phyloP scores from a whole-genome alignment of 371 early-diverging fungal species.

The Batkoa obscura region DNA sequence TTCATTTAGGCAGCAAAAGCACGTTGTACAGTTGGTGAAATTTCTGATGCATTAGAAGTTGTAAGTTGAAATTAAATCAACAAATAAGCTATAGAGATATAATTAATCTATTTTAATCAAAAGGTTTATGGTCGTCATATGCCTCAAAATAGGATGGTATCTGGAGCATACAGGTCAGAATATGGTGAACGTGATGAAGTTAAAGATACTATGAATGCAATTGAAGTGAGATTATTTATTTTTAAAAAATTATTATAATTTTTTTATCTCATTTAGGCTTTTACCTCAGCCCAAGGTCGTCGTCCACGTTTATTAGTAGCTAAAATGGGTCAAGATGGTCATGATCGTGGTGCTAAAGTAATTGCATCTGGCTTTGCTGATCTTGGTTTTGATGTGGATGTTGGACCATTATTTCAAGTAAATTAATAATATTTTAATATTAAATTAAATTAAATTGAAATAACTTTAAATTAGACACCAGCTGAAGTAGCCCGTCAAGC shows the following conservation, averaged over 20 bases:
- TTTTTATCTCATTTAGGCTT: no score
- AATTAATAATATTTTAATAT: neutral
- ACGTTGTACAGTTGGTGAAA: constrained; percentile 67
- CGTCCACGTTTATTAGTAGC: constrained; percentile 70
- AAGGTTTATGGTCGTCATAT: constrained; percentile 61
- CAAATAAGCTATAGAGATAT: neutral
- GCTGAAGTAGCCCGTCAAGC: constrained; percentile 71
- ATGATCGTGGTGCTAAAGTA: constrained; percentile 75
- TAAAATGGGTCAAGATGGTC: constrained; percentile 82
- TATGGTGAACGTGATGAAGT: constrained; percentile 47
- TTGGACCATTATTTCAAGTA: constrained; percentile 59
- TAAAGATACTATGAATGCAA: constrained; percentile 27
- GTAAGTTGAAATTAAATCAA: neutral
- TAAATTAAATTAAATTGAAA: neutral
- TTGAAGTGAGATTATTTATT: constrained; percentile 6
- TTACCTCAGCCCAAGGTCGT: constrained; percentile 29
- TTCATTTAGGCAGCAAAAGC: constrained; percentile 37
- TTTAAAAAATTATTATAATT: neutral
- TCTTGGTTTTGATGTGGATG: constrained; percentile 73
- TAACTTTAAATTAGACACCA: constrained; percentile 37
- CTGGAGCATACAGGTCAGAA: constrained; percentile 64
- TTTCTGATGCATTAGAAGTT: constrained; percentile 47
- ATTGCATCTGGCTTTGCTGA: constrained; percentile 73
- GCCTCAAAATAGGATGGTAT: constrained; percentile 50
- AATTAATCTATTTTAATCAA: no score